These are phyloP conservation scores for Thelonectria blattea DNA, from an alignment of 2,329 filamentous ascomycete species.

Conservation along the genomic window DNA sequence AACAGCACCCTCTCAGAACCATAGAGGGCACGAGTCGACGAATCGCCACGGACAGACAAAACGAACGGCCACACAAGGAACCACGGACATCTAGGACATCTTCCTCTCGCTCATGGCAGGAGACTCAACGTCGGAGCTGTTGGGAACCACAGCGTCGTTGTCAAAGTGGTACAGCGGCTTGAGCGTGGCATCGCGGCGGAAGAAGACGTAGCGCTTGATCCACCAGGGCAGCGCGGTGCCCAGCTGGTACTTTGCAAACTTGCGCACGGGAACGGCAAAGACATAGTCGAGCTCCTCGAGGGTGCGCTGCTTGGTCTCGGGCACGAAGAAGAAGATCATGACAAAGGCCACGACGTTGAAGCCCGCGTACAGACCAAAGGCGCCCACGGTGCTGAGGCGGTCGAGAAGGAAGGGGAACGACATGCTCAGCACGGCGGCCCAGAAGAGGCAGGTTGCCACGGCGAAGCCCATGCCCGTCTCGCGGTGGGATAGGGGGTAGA, in stretches of 20 bases:
- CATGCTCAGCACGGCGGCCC: constrained; percentile 56
- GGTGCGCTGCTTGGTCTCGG: constrained; percentile 61
- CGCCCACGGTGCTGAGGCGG: constrained; percentile 43
- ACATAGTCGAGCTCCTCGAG: constrained; percentile 59
- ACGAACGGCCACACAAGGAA: neutral
- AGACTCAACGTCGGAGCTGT: constrained; percentile 25
- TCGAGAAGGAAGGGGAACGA: constrained; percentile 58
- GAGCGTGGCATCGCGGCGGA: constrained; percentile 40
- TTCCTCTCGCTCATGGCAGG: constrained; percentile 21
- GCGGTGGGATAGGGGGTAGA: constrained; percentile 68
- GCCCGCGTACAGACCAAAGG: constrained; percentile 59
- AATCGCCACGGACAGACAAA: neutral
- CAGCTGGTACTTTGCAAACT: constrained; percentile 47
- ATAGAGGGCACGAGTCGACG: neutral
- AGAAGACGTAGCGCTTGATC: constrained; percentile 39
- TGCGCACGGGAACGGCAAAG: constrained; percentile 53
- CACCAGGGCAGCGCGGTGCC: constrained; percentile 27
- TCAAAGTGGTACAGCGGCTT: constrained; percentile 48
- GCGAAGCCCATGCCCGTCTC: constrained; percentile 70
- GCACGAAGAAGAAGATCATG: constrained; percentile 57
- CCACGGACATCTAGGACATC: constrained; percentile 5
- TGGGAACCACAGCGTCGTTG: constrained; percentile 18
- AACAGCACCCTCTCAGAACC: neutral
- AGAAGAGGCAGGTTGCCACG: constrained; percentile 65
- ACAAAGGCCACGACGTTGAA: constrained; percentile 61